Evolutionary conservation across 2,329 filamentous ascomycete genomes (phyloP).

Genomic region (Grosmannia clavigera): DNA sequence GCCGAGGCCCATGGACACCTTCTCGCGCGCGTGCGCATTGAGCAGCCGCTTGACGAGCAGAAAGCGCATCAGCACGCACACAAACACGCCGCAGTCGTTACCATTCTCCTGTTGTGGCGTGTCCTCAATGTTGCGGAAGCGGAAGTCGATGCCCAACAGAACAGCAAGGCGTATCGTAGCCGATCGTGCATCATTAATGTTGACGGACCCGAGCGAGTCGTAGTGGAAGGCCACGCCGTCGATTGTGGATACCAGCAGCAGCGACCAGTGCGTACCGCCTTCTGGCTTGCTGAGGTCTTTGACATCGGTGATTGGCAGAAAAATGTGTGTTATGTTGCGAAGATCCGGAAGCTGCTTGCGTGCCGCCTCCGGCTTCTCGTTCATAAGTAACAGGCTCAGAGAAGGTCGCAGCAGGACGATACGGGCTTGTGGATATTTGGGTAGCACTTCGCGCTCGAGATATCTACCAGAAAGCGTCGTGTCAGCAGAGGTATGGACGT

Average conservation of each 20-base stretch:
- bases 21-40: slow-evolving; percentile 65
- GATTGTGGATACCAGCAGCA: slow-evolving; percentile 77
- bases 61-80: slow-evolving; percentile 90
- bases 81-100: slow-evolving; percentile 90
- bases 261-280: slow-evolving; percentile 87
- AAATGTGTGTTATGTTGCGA: slow-evolving; percentile 72
- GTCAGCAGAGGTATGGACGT: not conserved
- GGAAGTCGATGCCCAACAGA: slow-evolving; percentile 53
- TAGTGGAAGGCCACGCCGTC: slow-evolving; percentile 95
- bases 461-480: slow-evolving; percentile 35
- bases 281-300: slow-evolving; percentile 65
- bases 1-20: slow-evolving; percentile 88
- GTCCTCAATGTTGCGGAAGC: slow-evolving; percentile 73
- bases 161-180: slow-evolving; percentile 57
- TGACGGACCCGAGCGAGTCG: slow-evolving; percentile 69
- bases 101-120: slow-evolving; percentile 85
- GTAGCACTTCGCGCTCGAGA: slow-evolving; percentile 79
- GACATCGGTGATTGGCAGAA: slow-evolving; percentile 89
- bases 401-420: slow-evolving; percentile 85
- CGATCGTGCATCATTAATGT: slow-evolving; percentile 59
- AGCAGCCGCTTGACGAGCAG: slow-evolving; percentile 77
- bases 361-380: slow-evolving; percentile 29
- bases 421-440: slow-evolving; percentile 65
- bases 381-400: slow-evolving; percentile 87
- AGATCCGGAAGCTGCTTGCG: slow-evolving; percentile 57